Conservation (phyloP, 2,329 filamentous ascomycete species). For the Ophiostoma sp. region DNA sequence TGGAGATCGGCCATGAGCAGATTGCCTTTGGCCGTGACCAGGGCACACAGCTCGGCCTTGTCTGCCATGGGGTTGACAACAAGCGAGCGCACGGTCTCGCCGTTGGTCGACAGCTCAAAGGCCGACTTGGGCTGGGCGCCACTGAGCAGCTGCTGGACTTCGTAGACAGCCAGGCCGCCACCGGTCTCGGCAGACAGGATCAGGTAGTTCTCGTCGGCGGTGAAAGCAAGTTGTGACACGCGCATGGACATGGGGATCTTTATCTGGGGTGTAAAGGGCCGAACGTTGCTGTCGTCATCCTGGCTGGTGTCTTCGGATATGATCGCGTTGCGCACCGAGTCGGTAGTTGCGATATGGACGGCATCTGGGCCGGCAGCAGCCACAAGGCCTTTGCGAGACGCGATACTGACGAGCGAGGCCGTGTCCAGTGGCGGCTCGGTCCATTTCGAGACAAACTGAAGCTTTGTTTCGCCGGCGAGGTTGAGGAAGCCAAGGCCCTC, state of each 20-base stretch:
- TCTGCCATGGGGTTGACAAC: constrained; percentile 74
- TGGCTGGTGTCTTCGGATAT: constrained; percentile 40
- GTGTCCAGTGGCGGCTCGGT: constrained; percentile 67
- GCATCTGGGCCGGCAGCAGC: constrained; percentile 81
- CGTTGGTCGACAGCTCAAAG: constrained; percentile 73
- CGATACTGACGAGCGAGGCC: constrained; percentile 78
- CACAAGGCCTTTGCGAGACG: constrained; percentile 71
- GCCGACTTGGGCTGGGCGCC: constrained; percentile 54
- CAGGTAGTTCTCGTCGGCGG: constrained; percentile 79
- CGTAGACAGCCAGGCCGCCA: constrained; percentile 78
- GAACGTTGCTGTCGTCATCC: constrained; percentile 56
- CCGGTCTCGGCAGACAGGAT: constrained; percentile 76
- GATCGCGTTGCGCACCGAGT: constrained; percentile 72
- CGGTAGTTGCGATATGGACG: constrained; percentile 70
- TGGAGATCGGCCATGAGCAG: constrained; percentile 79
- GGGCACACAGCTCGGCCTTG: constrained; percentile 68
- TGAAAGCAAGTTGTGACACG: constrained; percentile 85
- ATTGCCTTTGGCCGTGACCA: constrained; percentile 75
- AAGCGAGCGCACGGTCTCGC: constrained; percentile 66
- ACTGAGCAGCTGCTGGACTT: constrained; percentile 62
- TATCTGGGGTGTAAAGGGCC: constrained; percentile 67
- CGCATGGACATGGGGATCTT: constrained; percentile 67
- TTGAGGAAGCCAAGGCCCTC: constrained; percentile 82
- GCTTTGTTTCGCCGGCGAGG: constrained; percentile 72
- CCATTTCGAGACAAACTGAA: constrained; percentile 78